Evolutionary conservation across 2,329 filamentous ascomycete species (phyloP), one percentile per base, ranked within the genome.

Genomic region (Diaporthe sp.): DNA sequence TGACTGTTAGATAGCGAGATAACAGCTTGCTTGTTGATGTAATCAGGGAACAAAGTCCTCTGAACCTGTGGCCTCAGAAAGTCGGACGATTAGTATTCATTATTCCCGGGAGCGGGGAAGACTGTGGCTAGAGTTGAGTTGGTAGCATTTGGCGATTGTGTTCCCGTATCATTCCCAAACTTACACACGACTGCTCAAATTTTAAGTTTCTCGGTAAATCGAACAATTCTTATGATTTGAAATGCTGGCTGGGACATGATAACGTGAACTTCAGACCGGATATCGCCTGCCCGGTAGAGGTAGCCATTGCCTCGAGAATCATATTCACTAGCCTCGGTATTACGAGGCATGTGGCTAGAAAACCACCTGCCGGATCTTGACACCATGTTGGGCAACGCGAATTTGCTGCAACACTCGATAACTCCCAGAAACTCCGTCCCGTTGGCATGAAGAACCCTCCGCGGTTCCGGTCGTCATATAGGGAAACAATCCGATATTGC

Each of bases 401-500:
- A 53, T 25, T 20, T 12, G 22, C 22, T 68, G 20, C 44, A 22
- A 10, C 25, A 37, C 20, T 34, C 20, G 8, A 31, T 3, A 22
- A 28, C 5, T 12, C 28, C 17, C 17, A n/a, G 3, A 17, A 39
- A 68, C 12, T 13, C n/a, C 20, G 13, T 20, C 15, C 13, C 4
- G 4, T 60, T 17, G 17, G 12, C 7, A 5, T n/a, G 28, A 25
- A 39, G 13, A 53, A 2, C n/a, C 34, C 20, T 3, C 17, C 34
- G 8, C 13, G 53, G 1, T 17, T 42, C 15, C 20, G 17, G 1
- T 42, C 39, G 34, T 77, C 65, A 76, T 72, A 76, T 74, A n/a
- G 75, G 75, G 39, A 70, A 71, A 15, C 63, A 70, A 34, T 74
- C 58, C 6, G 71, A 76, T 74, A 74, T 76, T 39, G 71, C 49